phyloP scores from a whole-genome alignment of 768 basidiomycete species.

The Tricholoma hemisulphureum region DNA sequence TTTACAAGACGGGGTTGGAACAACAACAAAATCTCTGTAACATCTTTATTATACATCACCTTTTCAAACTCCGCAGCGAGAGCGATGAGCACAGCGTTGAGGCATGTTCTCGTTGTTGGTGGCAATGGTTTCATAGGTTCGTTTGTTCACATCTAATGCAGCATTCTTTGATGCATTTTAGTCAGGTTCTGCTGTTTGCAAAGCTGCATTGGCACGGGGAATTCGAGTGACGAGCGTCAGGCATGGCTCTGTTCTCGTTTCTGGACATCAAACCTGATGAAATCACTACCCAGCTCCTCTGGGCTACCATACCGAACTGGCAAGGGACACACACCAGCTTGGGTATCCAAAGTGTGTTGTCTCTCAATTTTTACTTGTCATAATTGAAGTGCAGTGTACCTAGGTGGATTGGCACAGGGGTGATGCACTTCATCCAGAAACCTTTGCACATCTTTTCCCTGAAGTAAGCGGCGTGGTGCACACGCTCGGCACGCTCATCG shows the following conservation, averaged over 20 bases:
- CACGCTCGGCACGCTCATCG: conserved; percentile 88
- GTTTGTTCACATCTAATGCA: conserved; percentile 8
- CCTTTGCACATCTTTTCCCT: conserved; percentile 68
- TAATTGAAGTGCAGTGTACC: conserved; percentile 5
- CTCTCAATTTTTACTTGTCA: conserved; percentile 3
- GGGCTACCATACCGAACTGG: conserved; percentile 83
- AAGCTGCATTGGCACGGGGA: conserved; percentile 79
- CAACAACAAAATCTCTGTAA: background rate
- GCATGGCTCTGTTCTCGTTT: conserved; percentile 34
- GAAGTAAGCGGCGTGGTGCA: conserved; percentile 81
- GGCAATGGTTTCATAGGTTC: conserved; percentile 96
- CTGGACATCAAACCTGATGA: background rate
- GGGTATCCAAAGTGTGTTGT: conserved; percentile 67
- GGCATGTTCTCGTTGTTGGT: conserved; percentile 88
- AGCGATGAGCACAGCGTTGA: conserved; percentile 36
- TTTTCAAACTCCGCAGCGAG: conserved; percentile 2
- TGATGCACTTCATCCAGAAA: conserved; percentile 74
- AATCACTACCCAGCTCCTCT: conserved; percentile 58
- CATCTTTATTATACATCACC: background rate
- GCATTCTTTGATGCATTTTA: too few relatives aligned
- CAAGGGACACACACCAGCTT: conserved; percentile 87
- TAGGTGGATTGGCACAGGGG: conserved; percentile 89
- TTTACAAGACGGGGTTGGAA: conserved; percentile 32
- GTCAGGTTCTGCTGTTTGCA: conserved; percentile 90
- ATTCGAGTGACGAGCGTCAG: conserved; percentile 89